phyloP scores from a whole-genome alignment of 768 basidiomycete species.

The Xerocomellus chrysenteron region DNA sequence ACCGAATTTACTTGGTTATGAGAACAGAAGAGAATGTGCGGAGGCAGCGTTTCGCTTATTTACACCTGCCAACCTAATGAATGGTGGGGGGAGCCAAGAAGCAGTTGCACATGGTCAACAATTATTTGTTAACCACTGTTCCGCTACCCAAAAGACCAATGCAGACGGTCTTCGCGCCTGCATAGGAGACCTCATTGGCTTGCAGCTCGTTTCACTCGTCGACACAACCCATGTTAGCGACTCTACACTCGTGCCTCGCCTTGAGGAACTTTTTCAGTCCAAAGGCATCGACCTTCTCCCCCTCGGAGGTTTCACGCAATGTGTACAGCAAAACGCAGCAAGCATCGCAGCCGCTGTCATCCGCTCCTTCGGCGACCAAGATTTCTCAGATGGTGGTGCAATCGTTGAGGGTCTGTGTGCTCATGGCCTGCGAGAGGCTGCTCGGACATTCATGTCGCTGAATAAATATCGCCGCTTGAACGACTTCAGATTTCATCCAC shows the following conservation, averaged over 20 bases:
- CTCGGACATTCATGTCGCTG: slow-evolving; percentile 48
- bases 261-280: slow-evolving; percentile 38
- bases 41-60: slow-evolving; percentile 64
- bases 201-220: slow-evolving; percentile 51
- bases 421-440: slow-evolving; percentile 35
- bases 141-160: slow-evolving; percentile 47
- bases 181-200: slow-evolving; percentile 69
- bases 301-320: slow-evolving; percentile 34
- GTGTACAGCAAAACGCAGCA: slow-evolving; percentile 49
- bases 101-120: slow-evolving; percentile 38
- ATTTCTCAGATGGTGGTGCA: slow-evolving; percentile 50
- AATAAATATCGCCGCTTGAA: slow-evolving; percentile 50
- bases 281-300: slow-evolving; percentile 33
- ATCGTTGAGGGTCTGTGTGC: slow-evolving; percentile 48
- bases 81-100: slow-evolving; percentile 32
- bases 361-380: slow-evolving; percentile 65
- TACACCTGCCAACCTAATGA: slow-evolving; percentile 64
- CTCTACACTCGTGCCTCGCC: slow-evolving; percentile 23
- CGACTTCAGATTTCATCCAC: slow-evolving; percentile 53
- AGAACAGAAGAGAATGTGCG: slow-evolving; percentile 63
- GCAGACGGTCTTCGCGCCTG: slow-evolving; percentile 57
- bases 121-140: slow-evolving; percentile 63
- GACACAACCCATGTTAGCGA: slow-evolving; percentile 27
- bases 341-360: slow-evolving; percentile 58
- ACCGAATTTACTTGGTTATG: slow-evolving; percentile 73